Base-by-base conservation (phyloP, 2,329 filamentous ascomycete species). In the Neocucurbitaria cava region DNA sequence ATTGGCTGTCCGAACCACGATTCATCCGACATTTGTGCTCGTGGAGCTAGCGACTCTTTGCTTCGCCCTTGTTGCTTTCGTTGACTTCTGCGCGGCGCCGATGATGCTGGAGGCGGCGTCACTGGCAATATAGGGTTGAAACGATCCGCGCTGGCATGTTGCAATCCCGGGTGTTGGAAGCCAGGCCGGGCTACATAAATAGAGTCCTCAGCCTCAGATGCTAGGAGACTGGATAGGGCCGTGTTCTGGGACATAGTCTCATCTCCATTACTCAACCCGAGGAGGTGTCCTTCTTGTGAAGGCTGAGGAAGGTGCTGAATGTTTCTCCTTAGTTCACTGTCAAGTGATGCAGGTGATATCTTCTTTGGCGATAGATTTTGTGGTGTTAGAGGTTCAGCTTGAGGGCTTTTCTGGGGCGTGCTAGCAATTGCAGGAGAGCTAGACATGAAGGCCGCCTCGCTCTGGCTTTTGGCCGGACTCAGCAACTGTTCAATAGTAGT, bases 41-140 rank as follows among this genome's bases (percentile, higher is more conserved):
- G 72, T 23, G 64, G 61, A 5, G 67, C 55, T 46, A 74, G 76
- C 2, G 72, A 64, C 36, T 66, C 72, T 41, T 72, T 71, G 17
- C 56, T 44, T 18, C 39, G 18, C 8, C 36, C 8, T n/a, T 39
- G 46, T 20, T 41, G 54, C 4, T 54, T 60, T 2, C 30, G 40
- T 21, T 49, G 49, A 10, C 8, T 47, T 9, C 30, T 52, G 31
- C 33, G 47, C 23, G 52, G 44, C 41, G 44, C 21, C 28, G 51
- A 17, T 10, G n/a, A 36, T 36, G 18, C 23, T 3, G 33, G 33
- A 41, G 40, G 6, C 2, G 30, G 39, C 28, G 15, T 45, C 8
- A 30, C 24, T 1, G 42, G 10, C 2, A 41, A 3, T 5, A 8
- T n/a, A 35, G 28, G 10, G 31, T n/a, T 30, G 20, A 2, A 23